These are phyloP conservation scores for Auricularia heimuer DNA, from an alignment of 768 basidiomycete genomes.

Conservation along the genomic window DNA sequence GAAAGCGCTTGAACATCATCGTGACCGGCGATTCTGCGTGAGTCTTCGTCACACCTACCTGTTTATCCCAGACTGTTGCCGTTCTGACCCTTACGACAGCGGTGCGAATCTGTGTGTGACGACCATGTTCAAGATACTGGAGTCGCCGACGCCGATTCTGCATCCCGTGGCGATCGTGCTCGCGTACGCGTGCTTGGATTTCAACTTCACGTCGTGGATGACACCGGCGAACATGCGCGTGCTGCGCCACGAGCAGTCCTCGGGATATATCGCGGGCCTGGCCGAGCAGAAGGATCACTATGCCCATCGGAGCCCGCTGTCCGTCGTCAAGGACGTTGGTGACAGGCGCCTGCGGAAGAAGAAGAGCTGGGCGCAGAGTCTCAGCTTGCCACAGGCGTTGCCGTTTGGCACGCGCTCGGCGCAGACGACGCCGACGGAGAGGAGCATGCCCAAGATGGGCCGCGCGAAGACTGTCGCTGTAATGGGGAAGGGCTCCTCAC, in stretches of 20 bases:
- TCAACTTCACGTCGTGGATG: slow-evolving; percentile 99
- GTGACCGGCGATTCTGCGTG: slow-evolving; percentile 96
- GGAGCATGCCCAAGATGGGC: slow-evolving; percentile 15
- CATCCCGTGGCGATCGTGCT: slow-evolving; percentile 76
- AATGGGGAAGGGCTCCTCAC: not conserved
- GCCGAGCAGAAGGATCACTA: slow-evolving; percentile 80
- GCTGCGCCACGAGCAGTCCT: slow-evolving; percentile 79
- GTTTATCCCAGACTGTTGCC: slow-evolving; percentile 4
- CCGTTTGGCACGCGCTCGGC: slow-evolving; percentile 2
- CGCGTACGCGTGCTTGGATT: slow-evolving; percentile 88
- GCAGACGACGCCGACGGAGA: slow-evolving; percentile 19
- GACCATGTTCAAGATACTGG: slow-evolving; percentile 77
- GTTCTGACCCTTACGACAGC: slow-evolving; percentile 30
- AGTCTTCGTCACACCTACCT: slow-evolving; percentile 25
- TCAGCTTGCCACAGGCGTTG: slow-evolving; percentile 10
- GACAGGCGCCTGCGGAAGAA: slow-evolving; percentile 22
- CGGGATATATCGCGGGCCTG: slow-evolving; percentile 58
- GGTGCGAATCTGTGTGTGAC: slow-evolving; percentile 83
- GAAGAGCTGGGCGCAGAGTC: slow-evolving; percentile 35
- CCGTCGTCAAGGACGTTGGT: slow-evolving; percentile 74
- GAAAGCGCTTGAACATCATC: slow-evolving; percentile 66
- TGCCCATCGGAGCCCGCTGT: slow-evolving; percentile 80
- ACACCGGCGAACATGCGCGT: slow-evolving; percentile 69
- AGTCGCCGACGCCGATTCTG: slow-evolving; percentile 46
- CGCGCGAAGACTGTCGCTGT: not conserved